phyloP scores from a whole-genome alignment of 192 early-diverging fungal genomes.

The Coemansia sp. region DNA sequence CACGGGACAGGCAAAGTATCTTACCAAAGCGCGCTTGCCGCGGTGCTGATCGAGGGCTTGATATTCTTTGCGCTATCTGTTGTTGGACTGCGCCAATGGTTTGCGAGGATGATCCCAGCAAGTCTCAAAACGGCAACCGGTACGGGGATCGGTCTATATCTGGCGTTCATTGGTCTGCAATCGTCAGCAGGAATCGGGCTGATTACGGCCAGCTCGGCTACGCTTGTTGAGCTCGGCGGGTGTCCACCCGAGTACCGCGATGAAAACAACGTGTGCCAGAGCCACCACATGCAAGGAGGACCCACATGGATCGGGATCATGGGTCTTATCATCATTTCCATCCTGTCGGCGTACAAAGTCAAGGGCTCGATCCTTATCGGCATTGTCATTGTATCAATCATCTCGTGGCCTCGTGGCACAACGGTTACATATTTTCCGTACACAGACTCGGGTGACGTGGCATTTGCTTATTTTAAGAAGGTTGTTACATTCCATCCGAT shows the following conservation, averaged over 20 bases:
- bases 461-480: constrained; percentile 72
- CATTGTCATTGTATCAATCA: constrained; percentile 67
- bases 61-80: constrained; percentile 75
- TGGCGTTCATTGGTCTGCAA: constrained; percentile 78
- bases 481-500: constrained; percentile 68
- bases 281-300: constrained; percentile 62
- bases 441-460: constrained; percentile 58
- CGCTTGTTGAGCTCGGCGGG: constrained; percentile 70
- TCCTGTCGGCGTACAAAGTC: constrained; percentile 63
- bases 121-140: constrained; percentile 74
- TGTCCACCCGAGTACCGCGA: constrained; percentile 61
- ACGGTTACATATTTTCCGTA: constrained; percentile 78
- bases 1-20: constrained; percentile 71
- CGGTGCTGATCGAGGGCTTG: constrained; percentile 79
- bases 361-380: constrained; percentile 72
- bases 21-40: constrained; percentile 66
- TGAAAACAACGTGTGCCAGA: constrained; percentile 59
- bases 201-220: constrained; percentile 62
- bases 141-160: constrained; percentile 75
- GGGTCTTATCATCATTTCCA: constrained; percentile 68
- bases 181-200: constrained; percentile 79
- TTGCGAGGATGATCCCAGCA: constrained; percentile 70
- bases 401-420: constrained; percentile 71
- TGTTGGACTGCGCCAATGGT: constrained; percentile 74
- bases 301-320: constrained; percentile 71